Evolutionary conservation across 257 asterid genomes (phyloP).

Genomic region (Mitragyna speciosa): DNA sequence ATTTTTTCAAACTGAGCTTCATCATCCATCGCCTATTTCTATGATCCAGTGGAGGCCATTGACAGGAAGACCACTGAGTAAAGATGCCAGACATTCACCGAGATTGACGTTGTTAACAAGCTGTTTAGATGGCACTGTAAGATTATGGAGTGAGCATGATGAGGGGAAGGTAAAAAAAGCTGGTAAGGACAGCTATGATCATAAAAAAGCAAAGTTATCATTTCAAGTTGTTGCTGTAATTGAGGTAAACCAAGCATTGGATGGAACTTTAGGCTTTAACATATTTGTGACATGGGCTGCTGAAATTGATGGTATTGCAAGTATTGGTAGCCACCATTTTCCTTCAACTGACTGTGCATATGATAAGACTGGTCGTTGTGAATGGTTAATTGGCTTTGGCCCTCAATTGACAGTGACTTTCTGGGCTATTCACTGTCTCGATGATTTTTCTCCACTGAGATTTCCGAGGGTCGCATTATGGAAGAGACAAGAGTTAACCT

Average conservation of each 20-base stretch:
- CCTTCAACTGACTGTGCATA: conserved; percentile 48
- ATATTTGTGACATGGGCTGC: conserved; percentile 73
- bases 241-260: conserved; percentile 72
- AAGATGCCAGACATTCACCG: conserved; percentile 41
- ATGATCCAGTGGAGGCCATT: conserved; percentile 96
- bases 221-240: conserved; percentile 75
- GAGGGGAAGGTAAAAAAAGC: conserved; percentile 68
- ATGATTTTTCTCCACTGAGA: conserved; percentile 86
- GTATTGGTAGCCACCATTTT: conserved; percentile 43
- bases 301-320: conserved; percentile 57
- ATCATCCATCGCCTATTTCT: conserved; percentile 75
- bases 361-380: conserved; percentile 74
- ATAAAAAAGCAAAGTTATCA: conserved; percentile 42
- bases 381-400: conserved; percentile 89
- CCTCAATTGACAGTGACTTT: conserved; percentile 52
- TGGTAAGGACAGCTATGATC: conserved; percentile 65
- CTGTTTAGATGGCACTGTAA: conserved; percentile 83
- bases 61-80: conserved; percentile 51
- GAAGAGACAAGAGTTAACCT: conserved; percentile 57
- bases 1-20: conserved; percentile 54
- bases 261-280: conserved; percentile 66
- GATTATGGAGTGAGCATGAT: conserved; percentile 92
- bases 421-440: conserved; percentile 95
- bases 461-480: conserved; percentile 86
- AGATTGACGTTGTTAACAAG: conserved; percentile 77